Evolutionary conservation across 805 yeast genomes (phyloP).

Genomic region (Priceomyces castillae): DNA sequence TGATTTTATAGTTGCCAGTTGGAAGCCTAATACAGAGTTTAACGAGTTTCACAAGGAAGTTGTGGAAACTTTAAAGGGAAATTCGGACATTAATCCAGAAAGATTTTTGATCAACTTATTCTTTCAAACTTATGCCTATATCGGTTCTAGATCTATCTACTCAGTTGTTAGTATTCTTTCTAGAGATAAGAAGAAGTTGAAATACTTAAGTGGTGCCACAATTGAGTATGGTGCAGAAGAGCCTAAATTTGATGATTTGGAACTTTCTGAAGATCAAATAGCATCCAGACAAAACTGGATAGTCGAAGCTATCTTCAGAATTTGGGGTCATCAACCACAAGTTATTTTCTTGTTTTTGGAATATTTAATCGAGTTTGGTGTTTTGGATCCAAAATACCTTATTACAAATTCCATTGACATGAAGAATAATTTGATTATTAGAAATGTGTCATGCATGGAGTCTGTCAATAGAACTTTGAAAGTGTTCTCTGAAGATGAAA

Average conservation of each 20-base stretch:
- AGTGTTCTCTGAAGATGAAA: conserved; percentile 15
- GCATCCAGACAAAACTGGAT: conserved; percentile 33
- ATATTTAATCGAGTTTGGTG: conserved; percentile 37
- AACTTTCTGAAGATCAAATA: conserved; percentile 22
- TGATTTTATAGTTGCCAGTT: conserved; percentile 39
- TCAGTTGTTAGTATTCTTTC: conserved; percentile 41
- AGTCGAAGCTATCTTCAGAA: conserved; percentile 38
- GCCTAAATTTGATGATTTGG: conserved; percentile 27
- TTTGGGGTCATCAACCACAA: conserved; percentile 47
- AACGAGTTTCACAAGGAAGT: conserved; percentile 31
- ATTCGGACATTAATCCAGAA: conserved; percentile 21
- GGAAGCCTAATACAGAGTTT: conserved; percentile 39
- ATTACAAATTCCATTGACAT: conserved; percentile 25
- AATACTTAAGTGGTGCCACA: conserved; percentile 32
- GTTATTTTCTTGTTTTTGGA: conserved; percentile 42
- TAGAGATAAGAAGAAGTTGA: conserved; percentile 40
- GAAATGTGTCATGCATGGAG: conserved; percentile 44
- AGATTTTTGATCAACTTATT: conserved; percentile 55
- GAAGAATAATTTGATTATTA: conserved; percentile 33
- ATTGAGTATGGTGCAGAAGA: conserved; percentile 24
- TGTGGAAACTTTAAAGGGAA: conserved; percentile 15
- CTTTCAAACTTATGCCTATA: conserved; percentile 69
- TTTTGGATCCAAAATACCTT: conserved; percentile 30
- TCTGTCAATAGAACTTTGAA: conserved; percentile 35
- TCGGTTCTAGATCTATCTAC: conserved; percentile 83